Evolutionary conservation across 2,329 filamentous ascomycete species (phyloP).

Genomic region (Neonectria ditissima): DNA sequence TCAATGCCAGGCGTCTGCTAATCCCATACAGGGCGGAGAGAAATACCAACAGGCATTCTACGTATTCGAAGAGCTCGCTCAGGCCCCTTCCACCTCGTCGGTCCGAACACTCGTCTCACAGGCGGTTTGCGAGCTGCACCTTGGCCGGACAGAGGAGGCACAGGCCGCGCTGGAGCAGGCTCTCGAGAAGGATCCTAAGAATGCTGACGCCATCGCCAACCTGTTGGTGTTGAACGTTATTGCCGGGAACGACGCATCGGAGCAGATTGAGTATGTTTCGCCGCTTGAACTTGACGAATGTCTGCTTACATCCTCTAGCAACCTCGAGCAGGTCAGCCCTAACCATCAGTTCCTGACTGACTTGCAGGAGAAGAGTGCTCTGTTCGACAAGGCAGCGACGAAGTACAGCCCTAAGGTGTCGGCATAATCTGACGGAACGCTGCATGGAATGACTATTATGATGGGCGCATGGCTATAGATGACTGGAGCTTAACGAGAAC

Average conservation of each 20-base stretch:
- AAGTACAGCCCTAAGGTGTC: slow-evolving; percentile 91
- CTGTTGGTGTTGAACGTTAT: slow-evolving; percentile 82
- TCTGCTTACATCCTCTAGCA: slow-evolving; percentile 55
- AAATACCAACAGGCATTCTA: slow-evolving; percentile 98
- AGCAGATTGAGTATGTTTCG: slow-evolving; percentile 71
- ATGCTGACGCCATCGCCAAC: slow-evolving; percentile 84
- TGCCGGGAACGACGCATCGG: slow-evolving; percentile 75
- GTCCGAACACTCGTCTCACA: slow-evolving; percentile 84
- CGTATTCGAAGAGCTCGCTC: slow-evolving; percentile 95
- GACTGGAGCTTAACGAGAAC: slow-evolving; percentile 38
- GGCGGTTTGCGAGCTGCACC: slow-evolving; percentile 90
- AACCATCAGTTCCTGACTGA: slow-evolving; percentile 80
- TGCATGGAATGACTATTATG: slow-evolving; percentile 46
- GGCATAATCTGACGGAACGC: slow-evolving; percentile 49
- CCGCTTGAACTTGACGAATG: background rate
- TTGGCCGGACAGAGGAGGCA: slow-evolving; percentile 89
- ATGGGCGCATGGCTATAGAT: slow-evolving; percentile 47
- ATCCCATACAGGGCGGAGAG: slow-evolving; percentile 78
- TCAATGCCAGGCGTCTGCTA: slow-evolving; percentile 34
- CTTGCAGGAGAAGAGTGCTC: slow-evolving; percentile 83
- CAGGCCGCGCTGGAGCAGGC: slow-evolving; percentile 88
- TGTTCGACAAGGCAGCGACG: slow-evolving; percentile 86
- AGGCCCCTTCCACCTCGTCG: slow-evolving; percentile 84
- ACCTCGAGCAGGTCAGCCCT: slow-evolving; percentile 69
- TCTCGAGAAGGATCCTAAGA: slow-evolving; percentile 76